Base-by-base conservation (phyloP, 345 rosid genomes). In the Stellera chamaejasme region DNA sequence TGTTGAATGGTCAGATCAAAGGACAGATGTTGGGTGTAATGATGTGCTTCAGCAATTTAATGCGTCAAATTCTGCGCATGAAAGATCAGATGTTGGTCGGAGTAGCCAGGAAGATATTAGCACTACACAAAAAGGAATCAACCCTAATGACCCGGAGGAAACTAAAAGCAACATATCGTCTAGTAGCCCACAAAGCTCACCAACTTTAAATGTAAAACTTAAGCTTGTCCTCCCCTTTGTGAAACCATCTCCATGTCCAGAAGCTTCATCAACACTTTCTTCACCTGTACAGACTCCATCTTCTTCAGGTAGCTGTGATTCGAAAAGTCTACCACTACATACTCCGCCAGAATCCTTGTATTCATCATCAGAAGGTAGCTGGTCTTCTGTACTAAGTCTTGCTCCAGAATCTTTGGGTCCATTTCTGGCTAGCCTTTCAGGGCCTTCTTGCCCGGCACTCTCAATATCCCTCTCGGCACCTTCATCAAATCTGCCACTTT, bases 1-100 rank as follows among this genome's bases (percentile, higher is more conserved):
- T 14, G 87, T 78, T 48, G 98, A 88, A 65, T 92, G 98, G 93
- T 69, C 59, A 68, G 81, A 81, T 68, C 81, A 81, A 32, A 66
- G 65, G 44, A 65, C 93, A 52, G 98, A 84, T 74, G 86, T 70
- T 60, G 90, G 89, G 60, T 72, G 74, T 51, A 79, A 79, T 72
- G 71, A 79, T 72, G 71, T 84, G 77, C 85, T 92, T 72, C 95
- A 86, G 69, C 88, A 88, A 49, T 64, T 83, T 41, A 79, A 77
- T 65, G 77, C 76, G 58, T 74, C 95, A 13, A 80, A 76, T 68
- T 48, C 71, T 59, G 59, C 54, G 61, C 92, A 77, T 11, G 86
- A 73, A 50, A 65, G 43, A 48, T 46, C 67, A n/a, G 81, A 78
- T n/a, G 65, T 54, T 39, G 71, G 66, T 66, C 48, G 63, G 46